Base-by-base conservation (phyloP, 1,284 basidiomycete genomes). In the Phellinidium pouzarii region DNA sequence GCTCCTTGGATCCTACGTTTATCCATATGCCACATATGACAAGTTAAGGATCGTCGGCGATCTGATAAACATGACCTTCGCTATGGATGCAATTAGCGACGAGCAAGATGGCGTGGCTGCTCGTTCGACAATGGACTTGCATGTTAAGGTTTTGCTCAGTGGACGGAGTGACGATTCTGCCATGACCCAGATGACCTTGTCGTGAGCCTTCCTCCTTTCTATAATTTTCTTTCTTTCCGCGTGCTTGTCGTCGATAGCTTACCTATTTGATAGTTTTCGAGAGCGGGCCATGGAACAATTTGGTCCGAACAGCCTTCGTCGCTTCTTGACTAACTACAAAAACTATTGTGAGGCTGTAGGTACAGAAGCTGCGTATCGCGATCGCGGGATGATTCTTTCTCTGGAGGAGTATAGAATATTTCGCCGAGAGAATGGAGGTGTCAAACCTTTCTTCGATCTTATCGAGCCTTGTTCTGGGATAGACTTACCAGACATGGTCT, bases 61-160 rank as follows among this genome's bases (percentile, higher is more conserved):
- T 65, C 80, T 81, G 56, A 72, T 84, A 57, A 82, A 83, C 58
- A 67, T 81, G 12, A 72, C 86, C 17, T 85, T 84, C 65, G 78
- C 81, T 42, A 71, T 84, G 50, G 84, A 86, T 62, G 83, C 85
- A 64, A 71, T 83, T 55, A 83, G 79, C 61, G 82, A 86, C 60
- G 81, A 82, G 45, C 81, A 83, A 66, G 65, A 66, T 51, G 80
- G 78, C 50, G 82, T 80, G 27, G 44, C 26, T 14, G 47, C 51
- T 17, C 68, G 72, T 37, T 64, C 67, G 38, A 82, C 79, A 36
- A 76, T 81, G 12, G 68, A 73, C 36, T 68, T 76, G 19, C 77
- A 80, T 56, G 66, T 79, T 52, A 72, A 76, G 49, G 73, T 74
- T 11, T 72, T 84, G 72, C 68, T 66, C 52, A 68, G 80, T 59